Conservation (phyloP, 768 basidiomycete species). For the Boletus subcaerulescens region DNA sequence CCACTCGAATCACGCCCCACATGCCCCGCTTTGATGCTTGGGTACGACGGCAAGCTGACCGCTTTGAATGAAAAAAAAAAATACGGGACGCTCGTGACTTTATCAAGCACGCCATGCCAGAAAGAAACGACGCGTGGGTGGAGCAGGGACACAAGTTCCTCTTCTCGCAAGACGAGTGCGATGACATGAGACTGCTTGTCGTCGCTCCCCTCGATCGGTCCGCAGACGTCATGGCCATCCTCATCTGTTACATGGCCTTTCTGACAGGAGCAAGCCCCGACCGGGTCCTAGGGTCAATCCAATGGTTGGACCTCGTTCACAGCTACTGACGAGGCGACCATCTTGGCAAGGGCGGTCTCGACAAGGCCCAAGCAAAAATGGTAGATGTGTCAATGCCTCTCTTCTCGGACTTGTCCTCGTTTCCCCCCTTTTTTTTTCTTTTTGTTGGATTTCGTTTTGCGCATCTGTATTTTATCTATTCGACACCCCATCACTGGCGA, state of each 20-base stretch:
- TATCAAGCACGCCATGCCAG: not conserved
- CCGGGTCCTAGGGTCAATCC: not conserved
- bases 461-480: no score
- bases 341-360: not conserved
- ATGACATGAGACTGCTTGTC: not conserved
- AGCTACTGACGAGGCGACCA: not conserved
- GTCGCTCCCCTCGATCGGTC: not conserved
- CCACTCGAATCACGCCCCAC: not conserved
- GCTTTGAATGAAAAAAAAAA: not conserved
- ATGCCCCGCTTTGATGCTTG: not conserved
- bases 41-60: not conserved
- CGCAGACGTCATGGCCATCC: not conserved
- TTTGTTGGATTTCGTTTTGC: no score
- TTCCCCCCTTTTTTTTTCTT: not conserved
- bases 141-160: not conserved
- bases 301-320: not conserved
- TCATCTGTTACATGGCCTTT: not conserved
- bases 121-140: not conserved
- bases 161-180: not conserved
- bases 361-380: not conserved
- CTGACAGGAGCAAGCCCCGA: not conserved
- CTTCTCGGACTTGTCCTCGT: no score
- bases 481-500: no score
- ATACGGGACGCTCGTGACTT: not conserved
- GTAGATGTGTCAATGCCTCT: not conserved